Evolutionary conservation across 2,329 filamentous ascomycete genomes (phyloP).

Genomic region (Claviceps arundinis): DNA sequence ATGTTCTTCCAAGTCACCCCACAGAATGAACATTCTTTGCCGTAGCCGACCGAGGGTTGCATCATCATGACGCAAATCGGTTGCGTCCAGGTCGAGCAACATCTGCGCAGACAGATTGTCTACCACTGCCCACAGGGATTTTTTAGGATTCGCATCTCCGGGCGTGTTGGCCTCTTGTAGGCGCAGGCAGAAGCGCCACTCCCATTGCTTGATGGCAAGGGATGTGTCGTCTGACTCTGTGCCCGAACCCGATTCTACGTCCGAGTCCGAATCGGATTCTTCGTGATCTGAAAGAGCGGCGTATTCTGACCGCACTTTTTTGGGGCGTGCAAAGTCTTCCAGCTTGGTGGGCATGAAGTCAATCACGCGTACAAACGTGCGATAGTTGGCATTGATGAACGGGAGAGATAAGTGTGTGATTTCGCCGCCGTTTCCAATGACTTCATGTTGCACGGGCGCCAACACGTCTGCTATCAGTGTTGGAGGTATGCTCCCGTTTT

Average conservation of each 20-base stretch:
- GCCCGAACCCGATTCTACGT: background rate
- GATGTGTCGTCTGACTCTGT: constrained; percentile 14
- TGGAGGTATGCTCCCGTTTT: constrained; percentile 24
- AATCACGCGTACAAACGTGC: constrained; percentile 58
- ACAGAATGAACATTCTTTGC: constrained; percentile 63
- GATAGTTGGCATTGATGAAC: constrained; percentile 62
- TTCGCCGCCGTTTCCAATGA: constrained; percentile 25
- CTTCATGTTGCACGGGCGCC: constrained; percentile 25
- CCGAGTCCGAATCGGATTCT: constrained; percentile 13
- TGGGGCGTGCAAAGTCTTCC: constrained; percentile 52
- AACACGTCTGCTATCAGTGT: constrained; percentile 28
- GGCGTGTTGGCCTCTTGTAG: constrained; percentile 47
- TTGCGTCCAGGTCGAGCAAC: constrained; percentile 34
- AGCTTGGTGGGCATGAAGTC: constrained; percentile 64
- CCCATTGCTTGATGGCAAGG: constrained; percentile 36
- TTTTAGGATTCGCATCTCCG: constrained; percentile 18
- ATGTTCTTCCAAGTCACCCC: constrained; percentile 72
- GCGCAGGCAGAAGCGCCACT: constrained; percentile 73
- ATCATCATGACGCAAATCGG: constrained; percentile 40
- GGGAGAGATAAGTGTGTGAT: constrained; percentile 37
- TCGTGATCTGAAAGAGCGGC: constrained; percentile 34
- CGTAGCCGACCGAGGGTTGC: constrained; percentile 39
- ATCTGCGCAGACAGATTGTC: constrained; percentile 40
- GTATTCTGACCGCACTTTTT: constrained; percentile 28
- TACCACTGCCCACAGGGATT: constrained; percentile 55